phyloP scores from a whole-genome alignment of 2,329 filamentous ascomycete genomes.

The Penicillium sp. region DNA sequence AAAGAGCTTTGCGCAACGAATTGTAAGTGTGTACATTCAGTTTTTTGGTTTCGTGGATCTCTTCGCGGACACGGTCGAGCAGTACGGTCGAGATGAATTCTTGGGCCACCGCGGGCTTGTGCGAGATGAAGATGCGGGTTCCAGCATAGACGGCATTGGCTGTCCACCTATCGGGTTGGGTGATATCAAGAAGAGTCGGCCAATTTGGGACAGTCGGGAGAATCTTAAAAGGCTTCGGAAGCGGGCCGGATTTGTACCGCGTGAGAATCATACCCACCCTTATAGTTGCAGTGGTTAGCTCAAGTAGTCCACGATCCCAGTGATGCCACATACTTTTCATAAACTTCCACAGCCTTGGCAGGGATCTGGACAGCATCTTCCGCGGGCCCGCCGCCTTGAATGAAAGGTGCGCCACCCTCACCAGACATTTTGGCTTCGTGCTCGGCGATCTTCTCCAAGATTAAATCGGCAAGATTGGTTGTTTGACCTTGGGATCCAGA shows the following conservation, averaged over 20 bases:
- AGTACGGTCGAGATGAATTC: constrained; percentile 82
- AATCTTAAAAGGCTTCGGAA: constrained; percentile 97
- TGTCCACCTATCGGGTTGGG: constrained; percentile 72
- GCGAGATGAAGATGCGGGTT: constrained; percentile 85
- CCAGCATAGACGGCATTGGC: constrained; percentile 80
- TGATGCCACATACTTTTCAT: constrained; percentile 61
- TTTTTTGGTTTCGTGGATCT: constrained; percentile 91
- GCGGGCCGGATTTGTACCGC: constrained; percentile 89
- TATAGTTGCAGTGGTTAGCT: constrained; percentile 14
- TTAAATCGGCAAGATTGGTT: constrained; percentile 85
- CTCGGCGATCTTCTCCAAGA: constrained; percentile 87
- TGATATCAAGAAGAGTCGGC: constrained; percentile 80
- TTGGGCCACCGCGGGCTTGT: constrained; percentile 72
- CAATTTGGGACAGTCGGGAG: constrained; percentile 86
- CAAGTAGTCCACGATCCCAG: neutral
- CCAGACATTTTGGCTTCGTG: constrained; percentile 66
- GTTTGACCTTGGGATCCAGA: constrained; percentile 47
- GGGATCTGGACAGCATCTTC: constrained; percentile 83
- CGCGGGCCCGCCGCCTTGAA: constrained; percentile 52
- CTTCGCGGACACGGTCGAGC: constrained; percentile 82
- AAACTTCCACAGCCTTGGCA: constrained; percentile 88
- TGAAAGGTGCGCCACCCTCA: constrained; percentile 34
- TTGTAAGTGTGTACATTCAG: constrained; percentile 95
- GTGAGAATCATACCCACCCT: constrained; percentile 82
- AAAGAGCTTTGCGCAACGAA: constrained; percentile 81